Conservation (phyloP, 2,329 filamentous ascomycete species). For the Sporothrix protearum region DNA sequence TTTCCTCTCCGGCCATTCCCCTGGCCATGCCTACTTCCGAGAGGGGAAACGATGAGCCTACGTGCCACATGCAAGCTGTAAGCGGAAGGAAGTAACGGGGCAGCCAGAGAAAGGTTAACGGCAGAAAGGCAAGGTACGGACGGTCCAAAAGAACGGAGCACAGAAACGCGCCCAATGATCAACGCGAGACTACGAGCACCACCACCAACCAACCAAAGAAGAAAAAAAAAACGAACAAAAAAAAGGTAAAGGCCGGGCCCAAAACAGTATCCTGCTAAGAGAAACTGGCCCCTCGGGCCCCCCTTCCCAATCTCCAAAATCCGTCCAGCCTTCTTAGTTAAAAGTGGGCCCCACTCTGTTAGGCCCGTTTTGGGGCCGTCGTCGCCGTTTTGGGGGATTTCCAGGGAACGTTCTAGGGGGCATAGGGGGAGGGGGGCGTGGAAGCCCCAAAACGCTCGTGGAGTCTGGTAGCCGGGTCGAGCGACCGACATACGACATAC, state of each 20-base stretch:
- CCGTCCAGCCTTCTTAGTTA: slow-evolving; percentile 12
- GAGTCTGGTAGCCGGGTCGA: not conserved
- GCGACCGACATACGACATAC: too few species aligned
- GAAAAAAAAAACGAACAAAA: not conserved
- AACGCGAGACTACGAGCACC: slow-evolving; percentile 5
- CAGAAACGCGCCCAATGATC: not conserved
- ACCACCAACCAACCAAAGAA: too few species aligned
- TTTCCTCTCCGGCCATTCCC: not conserved
- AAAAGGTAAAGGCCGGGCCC: not conserved
- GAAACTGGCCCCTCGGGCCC: not conserved
- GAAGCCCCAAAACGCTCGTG: not conserved
- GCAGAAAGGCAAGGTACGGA: not conserved
- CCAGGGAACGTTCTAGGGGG: not conserved
- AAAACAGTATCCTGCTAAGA: not conserved
- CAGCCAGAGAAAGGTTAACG: too few species aligned
- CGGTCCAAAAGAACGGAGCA: not conserved
- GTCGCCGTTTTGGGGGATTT: not conserved
- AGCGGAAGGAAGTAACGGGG: not conserved
- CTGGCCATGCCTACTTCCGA: not conserved
- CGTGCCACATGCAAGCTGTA: slow-evolving; percentile 2
- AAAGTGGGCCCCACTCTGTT: not conserved
- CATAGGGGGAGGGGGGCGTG: not conserved
- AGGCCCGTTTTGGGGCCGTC: not conserved
- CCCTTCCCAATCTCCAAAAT: not conserved
- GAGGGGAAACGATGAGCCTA: slow-evolving; percentile 7